A percentile compares a stretch with the other conserved stretches of the same genome.
phyloP scores from a whole-genome alignment of 768 basidiomycete genomes.

The Tulasnella sp. region DNA sequence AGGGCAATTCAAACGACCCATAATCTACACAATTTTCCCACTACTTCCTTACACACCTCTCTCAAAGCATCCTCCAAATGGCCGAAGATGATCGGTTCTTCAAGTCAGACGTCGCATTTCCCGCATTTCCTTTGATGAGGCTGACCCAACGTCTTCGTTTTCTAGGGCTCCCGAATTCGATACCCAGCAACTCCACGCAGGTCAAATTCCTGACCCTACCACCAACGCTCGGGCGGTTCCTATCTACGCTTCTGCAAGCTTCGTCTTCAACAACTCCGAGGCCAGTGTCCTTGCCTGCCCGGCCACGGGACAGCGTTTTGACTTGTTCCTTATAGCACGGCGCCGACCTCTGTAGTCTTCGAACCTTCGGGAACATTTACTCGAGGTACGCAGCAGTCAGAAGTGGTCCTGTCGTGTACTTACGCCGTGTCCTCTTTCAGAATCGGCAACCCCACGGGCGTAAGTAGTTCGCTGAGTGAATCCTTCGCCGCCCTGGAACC shows the following conservation, averaged over 20 bases:
- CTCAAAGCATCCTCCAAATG: neutral
- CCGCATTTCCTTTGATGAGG: neutral
- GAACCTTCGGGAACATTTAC: constrained; percentile 56
- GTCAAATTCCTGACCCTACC: constrained; percentile 41
- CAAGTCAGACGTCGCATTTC: neutral
- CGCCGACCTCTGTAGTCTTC: constrained; percentile 61
- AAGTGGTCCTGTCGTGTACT: neutral
- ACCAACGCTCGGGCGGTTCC: constrained; percentile 55
- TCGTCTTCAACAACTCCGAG: constrained; percentile 61
- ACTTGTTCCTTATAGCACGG: constrained; percentile 44
- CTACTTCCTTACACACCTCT: neutral
- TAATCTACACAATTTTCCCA: neutral
- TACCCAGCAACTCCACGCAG: constrained; percentile 72
- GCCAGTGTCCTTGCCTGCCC: constrained; percentile 31
- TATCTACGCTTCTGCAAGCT: constrained; percentile 67
- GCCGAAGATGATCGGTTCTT: neutral
- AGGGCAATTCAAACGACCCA: neutral
- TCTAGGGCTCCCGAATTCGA: constrained; percentile 42
- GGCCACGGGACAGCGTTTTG: neutral
- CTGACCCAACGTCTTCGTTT: neutral
- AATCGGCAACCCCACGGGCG: constrained; percentile 60
- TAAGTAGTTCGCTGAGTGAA: too few relatives aligned
- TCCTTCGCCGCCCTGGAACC: neutral
- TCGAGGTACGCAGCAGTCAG: constrained; percentile 32
- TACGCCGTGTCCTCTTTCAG: constrained; percentile 25